Base-by-base conservation (phyloP, 225 moss, liverwort and hornwort species). In the Antitrichia curtipendula region DNA sequence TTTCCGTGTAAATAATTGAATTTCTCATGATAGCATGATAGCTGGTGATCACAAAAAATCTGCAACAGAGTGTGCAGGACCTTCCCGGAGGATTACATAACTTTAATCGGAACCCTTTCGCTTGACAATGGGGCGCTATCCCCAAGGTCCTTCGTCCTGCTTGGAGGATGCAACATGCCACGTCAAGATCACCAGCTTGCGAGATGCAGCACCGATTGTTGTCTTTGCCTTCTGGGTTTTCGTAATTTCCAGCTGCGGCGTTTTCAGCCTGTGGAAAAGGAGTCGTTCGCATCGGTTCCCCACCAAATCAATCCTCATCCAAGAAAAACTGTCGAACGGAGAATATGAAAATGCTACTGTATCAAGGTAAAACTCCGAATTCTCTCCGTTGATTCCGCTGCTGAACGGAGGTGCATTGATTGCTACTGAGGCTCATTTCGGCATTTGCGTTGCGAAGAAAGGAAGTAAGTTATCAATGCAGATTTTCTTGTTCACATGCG, bases 111-210 rank as follows among this genome's bases (percentile, higher is more conserved):
- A 82, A 76, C 80, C 49, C 52, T 56, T 45, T 72, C 28, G 15
- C 52, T 77, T 16, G 38, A 85, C 88, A 66, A 96, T 94, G 95
- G 93, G 91, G 85, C 87, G 88, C 66, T 96, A 96, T 90, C 96
- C 96, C 41, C 88, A 83, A 2, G 95, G 96, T 77, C 96, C 96
- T 50, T 27, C 24, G 31, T 47, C 95, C 76, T 96, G 95, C 81
- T 71, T 92, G 61, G 69, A 84, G 31, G 95, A 95, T 82, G 91
- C 95, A 50, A 81, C 91, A 85, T 96, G 96, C 88, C 90, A 91
- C 47, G 96, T 96, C 36, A 90, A 80, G 82, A 89, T 96, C 81
- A 95, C 92, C 40, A 94, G 93, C 80, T 71, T 95, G 92, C 86
- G 91, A 21, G 84, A 95, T 90, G 77, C 87, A 61, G 93, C 90